Conservation (phyloP, 768 basidiomycete genomes). For the Strobilomyces dryophilus region DNA sequence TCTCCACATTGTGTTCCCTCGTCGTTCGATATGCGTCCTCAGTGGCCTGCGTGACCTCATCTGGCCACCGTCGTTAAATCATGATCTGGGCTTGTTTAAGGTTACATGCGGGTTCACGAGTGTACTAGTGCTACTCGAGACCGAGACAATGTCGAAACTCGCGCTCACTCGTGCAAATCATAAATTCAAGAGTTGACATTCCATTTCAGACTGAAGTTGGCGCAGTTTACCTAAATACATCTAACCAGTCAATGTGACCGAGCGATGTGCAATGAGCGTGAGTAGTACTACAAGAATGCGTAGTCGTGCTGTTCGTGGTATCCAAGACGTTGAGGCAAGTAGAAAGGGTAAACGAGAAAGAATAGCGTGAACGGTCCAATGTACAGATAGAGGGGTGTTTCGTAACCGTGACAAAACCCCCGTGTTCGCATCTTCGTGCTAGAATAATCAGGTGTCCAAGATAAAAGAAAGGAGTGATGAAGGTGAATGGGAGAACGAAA, state of each 20-base stretch:
- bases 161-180: not conserved
- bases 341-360: not conserved
- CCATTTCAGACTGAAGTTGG: not conserved
- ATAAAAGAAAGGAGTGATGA: not conserved
- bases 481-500: not conserved
- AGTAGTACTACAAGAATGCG: conserved; percentile 23
- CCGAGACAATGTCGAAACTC: no score
- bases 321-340: not conserved
- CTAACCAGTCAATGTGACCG: not conserved
- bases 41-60: no score
- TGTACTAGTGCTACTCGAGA: no score
- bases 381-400: conserved; percentile 5
- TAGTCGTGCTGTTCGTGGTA: conserved; percentile 12
- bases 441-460: not conserved
- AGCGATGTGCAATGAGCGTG: conserved; percentile 17
- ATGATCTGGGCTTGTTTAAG: no score
- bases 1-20: no score
- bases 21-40: no score
- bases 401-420: not conserved
- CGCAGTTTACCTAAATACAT: not conserved
- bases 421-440: not conserved
- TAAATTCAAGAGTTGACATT: not conserved
- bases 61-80: no score
- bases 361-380: conserved; percentile 19
- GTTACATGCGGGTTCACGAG: no score